Conservation (phyloP, 768 basidiomycete species). For the Xerocomus spinulosus region DNA sequence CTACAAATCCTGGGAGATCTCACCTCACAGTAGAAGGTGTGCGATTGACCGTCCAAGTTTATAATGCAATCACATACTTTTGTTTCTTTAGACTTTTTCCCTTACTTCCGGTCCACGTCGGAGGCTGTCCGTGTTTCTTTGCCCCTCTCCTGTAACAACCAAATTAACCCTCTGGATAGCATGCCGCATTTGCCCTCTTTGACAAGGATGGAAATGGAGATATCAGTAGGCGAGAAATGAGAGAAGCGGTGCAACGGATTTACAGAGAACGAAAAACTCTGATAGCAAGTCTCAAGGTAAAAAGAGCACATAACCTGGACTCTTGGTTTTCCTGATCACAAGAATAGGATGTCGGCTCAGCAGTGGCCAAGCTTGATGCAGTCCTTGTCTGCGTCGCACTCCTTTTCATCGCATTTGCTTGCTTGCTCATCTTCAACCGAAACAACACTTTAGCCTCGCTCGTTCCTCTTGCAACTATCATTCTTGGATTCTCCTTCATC, state of each 20-base stretch:
- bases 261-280: conserved; percentile 74
- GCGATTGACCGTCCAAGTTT: conserved; percentile 6
- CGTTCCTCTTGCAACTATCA: conserved; percentile 73
- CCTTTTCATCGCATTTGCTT: conserved; percentile 59
- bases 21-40: conserved; percentile 65
- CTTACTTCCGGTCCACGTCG: conserved; percentile 66
- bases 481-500: conserved; percentile 81
- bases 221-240: conserved; percentile 73
- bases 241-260: conserved; percentile 75
- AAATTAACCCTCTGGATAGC: conserved; percentile 34
- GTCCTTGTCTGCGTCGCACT: conserved; percentile 60
- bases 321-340: conserved; percentile 2
- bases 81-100: conserved; percentile 58
- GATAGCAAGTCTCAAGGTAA: conserved; percentile 63
- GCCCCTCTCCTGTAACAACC: background rate
- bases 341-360: conserved; percentile 63
- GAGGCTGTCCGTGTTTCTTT: conserved; percentile 50
- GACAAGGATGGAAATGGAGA: conserved; percentile 85
- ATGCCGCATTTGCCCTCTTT: conserved; percentile 65
- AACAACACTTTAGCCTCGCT: conserved; percentile 63
- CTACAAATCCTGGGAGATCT: conserved; percentile 53
- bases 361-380: conserved; percentile 73
- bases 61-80: background rate
- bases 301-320: conserved; percentile 4
- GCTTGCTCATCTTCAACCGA: conserved; percentile 70